Evolutionary conservation across 2,329 filamentous ascomycete species (phyloP).

Genomic region (Phyllosticta capitalensis): DNA sequence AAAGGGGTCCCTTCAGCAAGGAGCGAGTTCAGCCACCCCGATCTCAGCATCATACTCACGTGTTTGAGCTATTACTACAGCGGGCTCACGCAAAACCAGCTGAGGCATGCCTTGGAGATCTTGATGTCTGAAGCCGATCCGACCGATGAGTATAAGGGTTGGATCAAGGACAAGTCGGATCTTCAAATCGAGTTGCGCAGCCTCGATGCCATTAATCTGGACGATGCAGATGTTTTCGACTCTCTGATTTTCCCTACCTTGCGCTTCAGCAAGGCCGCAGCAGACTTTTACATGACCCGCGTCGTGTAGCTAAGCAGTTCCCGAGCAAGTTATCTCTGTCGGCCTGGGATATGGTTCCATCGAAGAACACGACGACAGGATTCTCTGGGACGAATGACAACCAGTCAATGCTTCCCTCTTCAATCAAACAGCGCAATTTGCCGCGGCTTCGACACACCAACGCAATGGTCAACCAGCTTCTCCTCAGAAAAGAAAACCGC

Average conservation of each 20-base stretch:
- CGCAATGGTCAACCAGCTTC: slow-evolving; percentile 51
- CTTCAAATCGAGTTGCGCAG: slow-evolving; percentile 28
- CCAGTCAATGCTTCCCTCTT: slow-evolving; percentile 46
- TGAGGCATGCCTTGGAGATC: slow-evolving; percentile 39
- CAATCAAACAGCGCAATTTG: slow-evolving; percentile 48
- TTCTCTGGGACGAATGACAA: slow-evolving; percentile 65
- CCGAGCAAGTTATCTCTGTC: slow-evolving; percentile 53
- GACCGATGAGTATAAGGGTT: slow-evolving; percentile 41
- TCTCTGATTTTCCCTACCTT: slow-evolving; percentile 45
- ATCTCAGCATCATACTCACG: slow-evolving; percentile 57
- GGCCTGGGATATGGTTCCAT: slow-evolving; percentile 47
- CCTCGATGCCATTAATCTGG: slow-evolving; percentile 22
- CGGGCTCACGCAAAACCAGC: slow-evolving; percentile 43
- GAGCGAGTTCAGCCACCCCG: slow-evolving; percentile 59
- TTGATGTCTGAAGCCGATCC: slow-evolving; percentile 46
- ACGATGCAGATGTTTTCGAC: slow-evolving; percentile 42
- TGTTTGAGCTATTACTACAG: slow-evolving; percentile 59
- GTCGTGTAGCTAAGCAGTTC: slow-evolving; percentile 55
- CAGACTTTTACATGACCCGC: slow-evolving; percentile 55
- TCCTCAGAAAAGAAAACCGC: slow-evolving; percentile 42
- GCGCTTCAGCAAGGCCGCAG: slow-evolving; percentile 40
- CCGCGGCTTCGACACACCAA: slow-evolving; percentile 53
- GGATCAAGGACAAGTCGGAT: slow-evolving; percentile 28
- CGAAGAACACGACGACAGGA: slow-evolving; percentile 45
- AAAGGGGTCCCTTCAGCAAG: slow-evolving; percentile 55